Percentiles rank a stretch among this genome's conserved stretches.
Evolutionary conservation across 1,284 basidiomycete genomes (phyloP).

Genomic region (Coniophora puteana): DNA sequence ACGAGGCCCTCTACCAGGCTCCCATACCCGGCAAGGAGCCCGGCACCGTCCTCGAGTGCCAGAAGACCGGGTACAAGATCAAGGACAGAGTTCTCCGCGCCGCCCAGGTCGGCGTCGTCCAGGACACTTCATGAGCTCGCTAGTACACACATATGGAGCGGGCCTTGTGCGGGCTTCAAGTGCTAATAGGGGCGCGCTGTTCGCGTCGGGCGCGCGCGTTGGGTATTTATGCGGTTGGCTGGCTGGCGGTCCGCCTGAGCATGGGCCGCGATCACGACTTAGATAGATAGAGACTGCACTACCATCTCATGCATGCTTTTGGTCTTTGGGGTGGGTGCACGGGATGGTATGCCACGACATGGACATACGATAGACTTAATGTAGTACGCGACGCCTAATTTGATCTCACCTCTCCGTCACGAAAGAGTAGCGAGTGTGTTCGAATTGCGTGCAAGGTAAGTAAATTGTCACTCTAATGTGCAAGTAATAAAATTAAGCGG

Average conservation of each 20-base stretch:
- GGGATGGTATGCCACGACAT: slow-evolving; percentile 7
- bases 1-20: slow-evolving; percentile 94
- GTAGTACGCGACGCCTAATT: slow-evolving; percentile 32
- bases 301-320: no score
- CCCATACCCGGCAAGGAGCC: slow-evolving; percentile 88
- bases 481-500: no score
- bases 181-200: not conserved
- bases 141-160: not conserved
- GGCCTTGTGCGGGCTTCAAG: not conserved
- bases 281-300: no score
- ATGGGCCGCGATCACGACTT: not conserved
- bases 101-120: slow-evolving; percentile 95
- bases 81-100: slow-evolving; percentile 90
- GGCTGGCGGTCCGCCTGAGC: no score
- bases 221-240: slow-evolving; percentile 4
- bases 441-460: no score
- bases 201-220: not conserved
- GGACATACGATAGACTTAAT: slow-evolving; percentile 26
- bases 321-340: slow-evolving; percentile 6
- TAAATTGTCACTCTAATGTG: no score
- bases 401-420: no score
- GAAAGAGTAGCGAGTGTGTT: no score
- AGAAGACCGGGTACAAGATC: slow-evolving; percentile 90
- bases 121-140: slow-evolving; percentile 52
- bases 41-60: slow-evolving; percentile 88